Conservation (phyloP, 164 flowering plant genomes). For the Sedum album region DNA sequence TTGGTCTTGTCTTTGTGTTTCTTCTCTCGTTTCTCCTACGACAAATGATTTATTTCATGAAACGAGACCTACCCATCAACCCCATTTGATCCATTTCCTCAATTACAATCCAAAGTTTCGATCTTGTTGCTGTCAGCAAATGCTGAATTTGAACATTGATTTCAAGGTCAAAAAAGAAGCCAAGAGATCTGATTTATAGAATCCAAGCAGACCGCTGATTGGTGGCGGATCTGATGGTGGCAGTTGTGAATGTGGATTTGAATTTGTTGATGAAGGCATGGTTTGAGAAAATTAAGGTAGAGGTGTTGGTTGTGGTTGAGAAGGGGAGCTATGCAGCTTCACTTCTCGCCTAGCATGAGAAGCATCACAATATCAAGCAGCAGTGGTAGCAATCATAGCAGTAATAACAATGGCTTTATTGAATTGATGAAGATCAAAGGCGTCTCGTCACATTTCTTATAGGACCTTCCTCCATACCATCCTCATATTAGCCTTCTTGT, state of each 20-base stretch:
- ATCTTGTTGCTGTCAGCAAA: neutral
- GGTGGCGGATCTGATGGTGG: neutral
- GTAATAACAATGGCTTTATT: constrained; percentile 38
- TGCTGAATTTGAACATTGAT: neutral
- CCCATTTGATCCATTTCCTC: neutral
- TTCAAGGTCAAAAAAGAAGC: neutral
- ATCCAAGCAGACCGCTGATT: neutral
- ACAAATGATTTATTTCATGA: neutral
- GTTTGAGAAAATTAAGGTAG: too few relatives aligned
- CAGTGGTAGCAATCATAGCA: neutral
- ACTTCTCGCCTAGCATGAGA: constrained; percentile 98
- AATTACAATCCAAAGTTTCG: neutral
- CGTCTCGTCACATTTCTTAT: constrained; percentile 88
- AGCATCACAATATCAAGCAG: constrained; percentile 87
- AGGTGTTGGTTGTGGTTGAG: neutral
- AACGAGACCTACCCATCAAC: neutral
- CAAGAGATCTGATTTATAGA: neutral
- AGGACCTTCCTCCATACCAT: constrained; percentile 81
- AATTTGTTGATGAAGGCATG: too few relatives aligned
- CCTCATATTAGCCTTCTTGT: constrained; percentile 70
- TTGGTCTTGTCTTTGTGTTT: too few relatives aligned
- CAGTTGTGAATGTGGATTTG: too few relatives aligned
- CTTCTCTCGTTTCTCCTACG: neutral
- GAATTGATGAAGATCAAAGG: constrained; percentile 99
- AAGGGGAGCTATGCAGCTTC: constrained; percentile 74